Conservation (phyloP, 148 eudicot species). For the Persicaria maculosa region DNA sequence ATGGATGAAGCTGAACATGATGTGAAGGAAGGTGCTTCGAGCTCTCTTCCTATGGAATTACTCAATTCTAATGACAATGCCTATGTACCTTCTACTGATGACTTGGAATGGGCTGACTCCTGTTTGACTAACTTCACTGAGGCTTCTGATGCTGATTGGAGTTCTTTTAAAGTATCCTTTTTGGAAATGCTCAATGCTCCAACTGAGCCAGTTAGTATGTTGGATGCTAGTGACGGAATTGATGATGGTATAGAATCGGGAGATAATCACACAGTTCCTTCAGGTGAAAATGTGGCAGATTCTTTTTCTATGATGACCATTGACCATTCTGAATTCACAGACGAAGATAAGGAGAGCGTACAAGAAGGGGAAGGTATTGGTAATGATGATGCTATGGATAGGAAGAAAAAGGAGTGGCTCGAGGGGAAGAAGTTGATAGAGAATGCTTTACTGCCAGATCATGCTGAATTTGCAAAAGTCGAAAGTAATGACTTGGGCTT, state of each 20-base stretch:
- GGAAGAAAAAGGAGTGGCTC: conserved; percentile 11
- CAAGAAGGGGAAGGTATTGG: conserved; percentile 11
- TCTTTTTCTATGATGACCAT: conserved; percentile 7
- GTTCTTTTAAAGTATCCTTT: conserved; percentile 44
- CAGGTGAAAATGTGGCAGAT: conserved; percentile 16
- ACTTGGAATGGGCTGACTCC: conserved; percentile 73
- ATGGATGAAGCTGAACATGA: conserved; percentile 16
- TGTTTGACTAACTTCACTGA: conserved; percentile 38
- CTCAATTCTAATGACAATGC: conserved; percentile 17
- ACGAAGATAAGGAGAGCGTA: conserved; percentile 23
- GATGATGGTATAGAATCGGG: conserved; percentile 14
- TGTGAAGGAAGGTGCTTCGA: conserved; percentile 22
- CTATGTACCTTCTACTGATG: conserved; percentile 35
- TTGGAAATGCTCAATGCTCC: conserved; percentile 31
- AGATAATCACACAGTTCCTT: conserved; percentile 13
- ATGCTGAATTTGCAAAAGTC: conserved; percentile 20
- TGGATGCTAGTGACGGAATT: conserved; percentile 8
- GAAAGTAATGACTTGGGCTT: conserved; percentile 20
- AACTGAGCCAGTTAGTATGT: conserved; percentile 16
- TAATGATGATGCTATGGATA: conserved; percentile 3
- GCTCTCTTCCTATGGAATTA: conserved; percentile 15
- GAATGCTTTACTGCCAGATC: conserved; percentile 33
- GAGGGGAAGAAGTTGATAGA: conserved; percentile 10
- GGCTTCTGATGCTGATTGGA: conserved; percentile 31
- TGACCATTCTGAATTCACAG: conserved; percentile 22